Evolutionary conservation across 305 asterid species (phyloP).

Genomic region (Fraxinus paxiana): DNA sequence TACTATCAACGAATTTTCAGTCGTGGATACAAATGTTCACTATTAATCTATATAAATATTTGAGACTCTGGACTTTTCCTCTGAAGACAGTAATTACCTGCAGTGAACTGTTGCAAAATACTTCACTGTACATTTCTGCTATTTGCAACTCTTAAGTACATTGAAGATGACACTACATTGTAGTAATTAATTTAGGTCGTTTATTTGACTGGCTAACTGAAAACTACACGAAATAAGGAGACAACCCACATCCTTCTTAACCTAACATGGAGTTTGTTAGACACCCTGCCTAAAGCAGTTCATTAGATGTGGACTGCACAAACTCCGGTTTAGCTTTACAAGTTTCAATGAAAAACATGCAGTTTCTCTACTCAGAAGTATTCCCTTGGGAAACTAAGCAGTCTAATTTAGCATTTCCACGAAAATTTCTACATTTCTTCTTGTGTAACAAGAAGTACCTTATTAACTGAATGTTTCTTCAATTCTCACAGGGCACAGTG

Average conservation of each 20-base stretch:
- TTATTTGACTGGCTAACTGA: conserved; percentile 2
- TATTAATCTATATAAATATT: background rate
- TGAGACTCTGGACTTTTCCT: background rate
- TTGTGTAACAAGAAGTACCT: conserved; percentile 1
- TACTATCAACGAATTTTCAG: too few relatives aligned
- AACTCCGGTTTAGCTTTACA: background rate
- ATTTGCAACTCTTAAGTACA: conserved; percentile 3
- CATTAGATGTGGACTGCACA: background rate
- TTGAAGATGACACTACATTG: background rate
- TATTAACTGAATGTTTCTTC: conserved; percentile 12
- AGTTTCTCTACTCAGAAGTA: conserved; percentile 11
- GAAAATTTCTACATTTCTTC: conserved; percentile 15
- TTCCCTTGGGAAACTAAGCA: conserved; percentile 18
- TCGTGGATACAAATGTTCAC: too few relatives aligned
- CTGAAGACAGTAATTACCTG: conserved; percentile 8
- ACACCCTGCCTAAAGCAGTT: background rate
- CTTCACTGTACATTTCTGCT: conserved; percentile 12
- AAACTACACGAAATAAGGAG: background rate
- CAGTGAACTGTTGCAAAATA: conserved; percentile 1
- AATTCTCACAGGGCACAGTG: conserved; percentile 61
- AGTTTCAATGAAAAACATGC: conserved; percentile 1
- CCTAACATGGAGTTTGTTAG: background rate
- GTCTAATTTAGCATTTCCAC: conserved; percentile 9
- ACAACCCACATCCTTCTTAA: conserved; percentile 6
- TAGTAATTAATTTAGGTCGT: conserved; percentile 9